Evolutionary conservation across 2,329 filamentous ascomycete genomes (phyloP).

Genomic region (Ophiostoma quercus): DNA sequence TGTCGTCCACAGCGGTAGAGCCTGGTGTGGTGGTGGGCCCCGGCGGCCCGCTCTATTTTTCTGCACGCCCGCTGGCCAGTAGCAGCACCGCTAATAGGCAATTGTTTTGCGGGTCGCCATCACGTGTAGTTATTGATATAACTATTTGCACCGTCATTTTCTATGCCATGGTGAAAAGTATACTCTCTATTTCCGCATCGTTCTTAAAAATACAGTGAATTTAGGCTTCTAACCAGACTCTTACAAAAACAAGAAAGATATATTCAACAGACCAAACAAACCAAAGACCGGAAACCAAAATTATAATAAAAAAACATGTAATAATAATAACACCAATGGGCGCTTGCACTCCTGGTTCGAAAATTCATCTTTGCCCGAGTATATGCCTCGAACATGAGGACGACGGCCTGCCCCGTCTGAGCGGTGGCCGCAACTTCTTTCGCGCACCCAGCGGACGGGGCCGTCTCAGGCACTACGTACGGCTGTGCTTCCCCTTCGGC

Average conservation of each 20-base stretch:
- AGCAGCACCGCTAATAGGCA: conserved; percentile 5
- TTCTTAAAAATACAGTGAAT: not conserved
- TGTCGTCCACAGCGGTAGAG: conserved; percentile 1
- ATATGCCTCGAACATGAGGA: too few relatives aligned
- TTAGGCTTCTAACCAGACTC: not conserved
- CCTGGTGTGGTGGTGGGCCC: not conserved
- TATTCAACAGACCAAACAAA: not conserved
- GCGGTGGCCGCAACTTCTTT: too few relatives aligned
- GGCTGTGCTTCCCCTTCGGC: too few relatives aligned
- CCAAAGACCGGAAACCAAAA: not conserved
- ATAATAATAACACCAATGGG: not conserved
- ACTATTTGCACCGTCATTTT: not conserved
- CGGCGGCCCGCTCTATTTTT: conserved; percentile 12
- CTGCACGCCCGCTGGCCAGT: conserved; percentile 9
- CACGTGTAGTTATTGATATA: not conserved
- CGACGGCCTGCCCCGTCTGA: too few relatives aligned
- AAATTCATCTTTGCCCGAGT: too few relatives aligned
- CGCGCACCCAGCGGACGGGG: too few relatives aligned
- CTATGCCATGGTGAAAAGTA: not conserved
- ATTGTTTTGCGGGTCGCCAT: not conserved
- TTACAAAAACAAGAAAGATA: not conserved
- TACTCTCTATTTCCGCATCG: not conserved
- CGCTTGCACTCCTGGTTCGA: too few relatives aligned
- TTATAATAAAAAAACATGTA: not conserved
- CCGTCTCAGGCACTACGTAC: too few relatives aligned